These are phyloP conservation scores for Tetrapisispora arboricola DNA, from an alignment of 805 yeast genomes.

Conservation along the genomic window DNA sequence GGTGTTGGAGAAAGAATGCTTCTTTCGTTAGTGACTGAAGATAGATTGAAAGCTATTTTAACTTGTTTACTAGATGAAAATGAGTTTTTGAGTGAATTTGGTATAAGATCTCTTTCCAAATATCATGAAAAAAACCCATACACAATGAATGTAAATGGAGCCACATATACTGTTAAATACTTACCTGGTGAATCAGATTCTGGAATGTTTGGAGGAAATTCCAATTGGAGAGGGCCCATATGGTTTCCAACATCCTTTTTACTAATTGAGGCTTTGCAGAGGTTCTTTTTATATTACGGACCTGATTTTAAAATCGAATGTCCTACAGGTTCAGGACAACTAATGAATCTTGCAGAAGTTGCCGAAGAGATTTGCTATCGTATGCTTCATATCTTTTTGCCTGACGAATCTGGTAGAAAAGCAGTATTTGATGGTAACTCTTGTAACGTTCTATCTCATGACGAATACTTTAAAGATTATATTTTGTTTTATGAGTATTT, in stretches of 20 bases:
- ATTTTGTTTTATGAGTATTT: constrained; percentile 80
- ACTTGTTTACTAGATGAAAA: constrained; percentile 74
- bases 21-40: constrained; percentile 71
- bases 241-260: constrained; percentile 92
- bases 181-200: constrained; percentile 85
- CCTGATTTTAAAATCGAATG: constrained; percentile 76
- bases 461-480: constrained; percentile 62
- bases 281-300: constrained; percentile 84
- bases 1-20: constrained; percentile 79
- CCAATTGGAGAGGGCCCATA: constrained; percentile 96
- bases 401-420: constrained; percentile 34
- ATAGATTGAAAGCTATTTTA: constrained; percentile 64
- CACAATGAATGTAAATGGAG: constrained; percentile 72
- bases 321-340: constrained; percentile 74
- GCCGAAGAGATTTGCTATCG: constrained; percentile 88
- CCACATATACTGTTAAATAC: constrained; percentile 58
- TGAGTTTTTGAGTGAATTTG: constrained; percentile 76
- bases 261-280: constrained; percentile 74
- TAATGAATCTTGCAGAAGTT: constrained; percentile 71
- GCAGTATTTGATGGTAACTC: neutral
- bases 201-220: constrained; percentile 92
- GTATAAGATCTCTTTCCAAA: constrained; percentile 81
- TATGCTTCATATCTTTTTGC: constrained; percentile 63
- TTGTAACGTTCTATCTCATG: constrained; percentile 40
- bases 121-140: constrained; percentile 79